Evolutionary conservation across 2,329 filamentous ascomycete species (phyloP).

Genomic region (Cladophialophora psammophila): DNA sequence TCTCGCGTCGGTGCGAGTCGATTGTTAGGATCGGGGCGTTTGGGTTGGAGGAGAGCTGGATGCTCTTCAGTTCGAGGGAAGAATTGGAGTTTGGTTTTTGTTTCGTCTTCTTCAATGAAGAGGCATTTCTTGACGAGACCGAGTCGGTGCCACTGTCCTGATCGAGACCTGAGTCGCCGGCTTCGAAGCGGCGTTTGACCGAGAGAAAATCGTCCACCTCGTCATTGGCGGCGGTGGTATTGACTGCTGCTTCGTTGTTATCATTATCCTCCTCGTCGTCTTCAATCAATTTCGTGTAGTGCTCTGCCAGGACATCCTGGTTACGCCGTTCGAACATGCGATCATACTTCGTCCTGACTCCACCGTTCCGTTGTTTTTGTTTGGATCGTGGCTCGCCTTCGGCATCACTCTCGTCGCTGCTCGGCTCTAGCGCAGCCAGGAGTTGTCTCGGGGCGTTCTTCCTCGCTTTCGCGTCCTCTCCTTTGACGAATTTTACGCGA

Average conservation of each 20-base stretch:
- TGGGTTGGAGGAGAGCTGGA: slow-evolving; percentile 55
- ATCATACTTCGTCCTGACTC: slow-evolving; percentile 92
- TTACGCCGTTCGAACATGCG: slow-evolving; percentile 98
- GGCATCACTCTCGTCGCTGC: slow-evolving; percentile 51
- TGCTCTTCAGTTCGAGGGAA: slow-evolving; percentile 59
- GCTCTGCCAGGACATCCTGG: slow-evolving; percentile 91
- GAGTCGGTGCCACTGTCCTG: slow-evolving; percentile 50
- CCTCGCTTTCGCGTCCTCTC: slow-evolving; percentile 81
- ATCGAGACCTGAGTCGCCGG: slow-evolving; percentile 65
- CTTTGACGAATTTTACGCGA: slow-evolving; percentile 91
- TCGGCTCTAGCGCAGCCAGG: slow-evolving; percentile 61
- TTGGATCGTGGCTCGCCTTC: slow-evolving; percentile 55
- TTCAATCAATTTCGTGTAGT: slow-evolving; percentile 86
- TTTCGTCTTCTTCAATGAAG: slow-evolving; percentile 43
- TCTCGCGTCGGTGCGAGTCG: slow-evolving; percentile 94
- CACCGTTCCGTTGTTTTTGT: slow-evolving; percentile 63
- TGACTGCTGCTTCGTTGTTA: slow-evolving; percentile 24
- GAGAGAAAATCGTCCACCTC: slow-evolving; percentile 79
- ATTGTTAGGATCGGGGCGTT: slow-evolving; percentile 76
- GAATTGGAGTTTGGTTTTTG: slow-evolving; percentile 33
- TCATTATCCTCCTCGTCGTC: slow-evolving; percentile 59
- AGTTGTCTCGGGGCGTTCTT: slow-evolving; percentile 83
- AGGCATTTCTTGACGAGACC: not conserved
- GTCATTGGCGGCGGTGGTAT: slow-evolving; percentile 50
- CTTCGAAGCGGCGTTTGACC: slow-evolving; percentile 85